Evolutionary conservation across 1,284 basidiomycete species (phyloP), one percentile per base, ranked within the genome.

Genomic region (Volvariella volvacea): DNA sequence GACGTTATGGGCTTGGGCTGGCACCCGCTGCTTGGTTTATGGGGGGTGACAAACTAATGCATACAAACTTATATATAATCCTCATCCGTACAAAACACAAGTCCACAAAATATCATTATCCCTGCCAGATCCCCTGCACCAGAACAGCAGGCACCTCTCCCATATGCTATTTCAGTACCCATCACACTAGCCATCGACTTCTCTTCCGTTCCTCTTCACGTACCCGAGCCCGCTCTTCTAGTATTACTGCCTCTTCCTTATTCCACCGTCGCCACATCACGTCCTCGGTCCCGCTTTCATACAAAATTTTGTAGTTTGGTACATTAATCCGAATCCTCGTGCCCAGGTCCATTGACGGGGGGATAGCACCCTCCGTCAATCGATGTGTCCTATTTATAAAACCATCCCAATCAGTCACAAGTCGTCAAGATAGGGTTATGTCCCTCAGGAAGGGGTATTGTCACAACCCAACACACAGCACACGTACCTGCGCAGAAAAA

Each of bases 231-330:
- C 73, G 63, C 46, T 65, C 65, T 47, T 54, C 41, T 57, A 81
- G 54, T 48, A 54, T 61, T 55, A 53, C 62, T 50, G 62, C 59
- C 36, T 70, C 71, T 38, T 67, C 71, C 43, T 50, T 47, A 1
- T 49, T 51, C 52, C 65, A 59, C 14, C 53, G 32, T 30, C 73
- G 70, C 60, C 64, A 65, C 19, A 78, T 41, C 33, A 62, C 53
- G 36, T 84, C 81, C 57, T 83, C 83, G 12, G 65, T 63, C 34
- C 75, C 83, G 6, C 68, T 71, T 52, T 83, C 85, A 58, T 87
- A 90, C 65, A 87, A 71, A 48, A 92, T 62, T 61, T 80, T 82
- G 71, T 90, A 91, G 49, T 73, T 76, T 41, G 79, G 74, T 45
- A 76, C 53, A 42, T 74, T 73, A 39, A 92, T 74, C 50, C 81